These are phyloP conservation scores for Biscogniauxia sp. DNA, from an alignment of 2,329 filamentous ascomycete genomes.

Conservation along the genomic window DNA sequence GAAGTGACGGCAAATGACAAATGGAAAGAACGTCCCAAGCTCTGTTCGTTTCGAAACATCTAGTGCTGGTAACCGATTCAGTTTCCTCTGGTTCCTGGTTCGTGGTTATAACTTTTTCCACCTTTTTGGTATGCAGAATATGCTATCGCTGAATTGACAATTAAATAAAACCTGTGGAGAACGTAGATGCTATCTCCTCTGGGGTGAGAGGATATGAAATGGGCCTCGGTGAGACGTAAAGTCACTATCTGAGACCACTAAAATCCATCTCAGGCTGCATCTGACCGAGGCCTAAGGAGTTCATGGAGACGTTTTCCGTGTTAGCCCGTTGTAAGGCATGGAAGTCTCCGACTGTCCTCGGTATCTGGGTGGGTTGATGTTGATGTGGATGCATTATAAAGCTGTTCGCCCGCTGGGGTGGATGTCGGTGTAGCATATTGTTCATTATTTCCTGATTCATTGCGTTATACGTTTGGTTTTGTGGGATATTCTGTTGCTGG, in stretches of 20 bases:
- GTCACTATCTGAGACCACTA: slow-evolving; percentile 34
- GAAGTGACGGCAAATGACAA: neutral
- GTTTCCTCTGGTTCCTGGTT: neutral
- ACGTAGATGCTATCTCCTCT: neutral
- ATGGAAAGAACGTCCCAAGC: neutral
- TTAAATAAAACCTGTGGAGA: slow-evolving; percentile 6
- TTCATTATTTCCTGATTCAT: slow-evolving; percentile 29
- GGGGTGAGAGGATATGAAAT: neutral
- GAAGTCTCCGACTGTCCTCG: slow-evolving; percentile 47
- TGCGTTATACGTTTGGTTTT: slow-evolving; percentile 28
- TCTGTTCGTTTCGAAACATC: neutral
- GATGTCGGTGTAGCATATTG: slow-evolving; percentile 35
- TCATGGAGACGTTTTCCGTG: slow-evolving; percentile 38
- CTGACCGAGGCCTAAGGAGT: slow-evolving; percentile 34
- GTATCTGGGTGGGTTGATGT: slow-evolving; percentile 31
- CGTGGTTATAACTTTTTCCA: neutral
- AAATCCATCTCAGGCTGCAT: slow-evolving; percentile 42
- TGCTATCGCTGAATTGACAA: neutral
- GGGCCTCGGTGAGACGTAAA: neutral
- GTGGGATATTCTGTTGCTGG: slow-evolving; percentile 28
- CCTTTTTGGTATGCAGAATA: neutral
- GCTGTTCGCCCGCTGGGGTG: slow-evolving; percentile 38
- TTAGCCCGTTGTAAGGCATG: slow-evolving; percentile 47
- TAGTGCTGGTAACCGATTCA: neutral
- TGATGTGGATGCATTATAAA: slow-evolving; percentile 38